Percentiles rank a stretch among this genome's conserved stretches.
Evolutionary conservation across 1,284 basidiomycete species (phyloP).

Genomic region (Cryptococcus maquisensis): DNA sequence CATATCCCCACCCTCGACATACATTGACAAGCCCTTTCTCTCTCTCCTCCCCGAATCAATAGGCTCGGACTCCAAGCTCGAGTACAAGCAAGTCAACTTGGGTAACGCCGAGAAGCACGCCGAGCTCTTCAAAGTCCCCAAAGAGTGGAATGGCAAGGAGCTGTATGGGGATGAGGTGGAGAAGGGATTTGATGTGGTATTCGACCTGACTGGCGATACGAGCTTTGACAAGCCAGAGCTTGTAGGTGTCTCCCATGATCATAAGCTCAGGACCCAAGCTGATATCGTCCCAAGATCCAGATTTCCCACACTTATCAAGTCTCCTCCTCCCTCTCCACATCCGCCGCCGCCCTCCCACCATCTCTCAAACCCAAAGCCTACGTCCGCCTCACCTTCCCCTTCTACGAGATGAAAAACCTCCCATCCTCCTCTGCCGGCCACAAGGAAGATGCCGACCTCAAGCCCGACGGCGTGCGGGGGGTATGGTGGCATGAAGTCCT

Average conservation of each 20-base stretch:
- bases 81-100: constrained; percentile 79
- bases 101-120: constrained; percentile 51
- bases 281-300: constrained; percentile 50
- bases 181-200: constrained; percentile 38
- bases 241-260: constrained; percentile 50
- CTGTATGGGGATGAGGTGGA: constrained; percentile 12
- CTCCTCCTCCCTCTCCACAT: constrained; percentile 60
- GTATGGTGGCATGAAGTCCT: constrained; percentile 87
- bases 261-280: not conserved
- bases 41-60: constrained; percentile 53
- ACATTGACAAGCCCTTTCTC: constrained; percentile 72
- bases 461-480: constrained; percentile 67
- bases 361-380: constrained; percentile 65
- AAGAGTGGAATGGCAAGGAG: constrained; percentile 16
- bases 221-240: constrained; percentile 71
- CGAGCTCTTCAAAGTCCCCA: constrained; percentile 37
- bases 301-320: constrained; percentile 72
- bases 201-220: constrained; percentile 61
- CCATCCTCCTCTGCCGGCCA: constrained; percentile 51
- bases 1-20: constrained; percentile 77
- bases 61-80: constrained; percentile 19
- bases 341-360: constrained; percentile 57
- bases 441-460: constrained; percentile 60
- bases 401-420: constrained; percentile 63
- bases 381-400: constrained; percentile 72